Percentiles rank a stretch among this genome's conserved stretches.
Evolutionary conservation across 306 rosid genomes (phyloP).

Genomic region (Vigna unguiculata): DNA sequence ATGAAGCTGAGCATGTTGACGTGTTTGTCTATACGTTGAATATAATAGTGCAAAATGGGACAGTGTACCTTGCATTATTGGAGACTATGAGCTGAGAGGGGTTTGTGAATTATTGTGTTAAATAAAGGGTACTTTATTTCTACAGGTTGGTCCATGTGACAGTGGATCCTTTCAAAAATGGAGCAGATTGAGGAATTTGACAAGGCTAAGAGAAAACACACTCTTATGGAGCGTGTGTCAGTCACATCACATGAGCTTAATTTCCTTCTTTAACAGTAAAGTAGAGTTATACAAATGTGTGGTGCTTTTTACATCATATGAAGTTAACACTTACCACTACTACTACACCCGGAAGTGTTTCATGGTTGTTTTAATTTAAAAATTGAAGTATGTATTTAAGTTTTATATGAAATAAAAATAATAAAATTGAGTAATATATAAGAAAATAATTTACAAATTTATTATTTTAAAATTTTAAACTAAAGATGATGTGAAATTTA

Average conservation of each 20-base stretch:
- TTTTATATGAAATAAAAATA: no score
- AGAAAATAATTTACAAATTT: no score
- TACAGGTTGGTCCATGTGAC: conserved; percentile 77
- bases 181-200: conserved; percentile 42
- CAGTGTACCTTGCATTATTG: conserved; percentile 49
- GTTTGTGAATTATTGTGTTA: conserved; percentile 42
- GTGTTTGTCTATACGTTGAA: conserved; percentile 43
- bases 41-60: conserved; percentile 43
- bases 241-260: conserved; percentile 58
- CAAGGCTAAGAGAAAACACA: conserved; percentile 46
- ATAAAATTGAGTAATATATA: no score
- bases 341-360: not conserved
- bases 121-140: conserved; percentile 36
- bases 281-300: not conserved
- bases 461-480: no score
- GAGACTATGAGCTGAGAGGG: conserved; percentile 36
- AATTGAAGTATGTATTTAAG: no score
- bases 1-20: conserved; percentile 42
- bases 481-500: no score
- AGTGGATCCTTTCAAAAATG: conserved; percentile 49
- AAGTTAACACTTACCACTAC: not conserved
- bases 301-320: conserved; percentile 1
- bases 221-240: conserved; percentile 56
- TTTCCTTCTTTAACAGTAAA: conserved; percentile 43
- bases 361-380: not conserved